Evolutionary conservation across 2,329 filamentous ascomycete genomes (phyloP), one percentile per base, ranked within the genome.

Genomic region (Beauveria sp.): DNA sequence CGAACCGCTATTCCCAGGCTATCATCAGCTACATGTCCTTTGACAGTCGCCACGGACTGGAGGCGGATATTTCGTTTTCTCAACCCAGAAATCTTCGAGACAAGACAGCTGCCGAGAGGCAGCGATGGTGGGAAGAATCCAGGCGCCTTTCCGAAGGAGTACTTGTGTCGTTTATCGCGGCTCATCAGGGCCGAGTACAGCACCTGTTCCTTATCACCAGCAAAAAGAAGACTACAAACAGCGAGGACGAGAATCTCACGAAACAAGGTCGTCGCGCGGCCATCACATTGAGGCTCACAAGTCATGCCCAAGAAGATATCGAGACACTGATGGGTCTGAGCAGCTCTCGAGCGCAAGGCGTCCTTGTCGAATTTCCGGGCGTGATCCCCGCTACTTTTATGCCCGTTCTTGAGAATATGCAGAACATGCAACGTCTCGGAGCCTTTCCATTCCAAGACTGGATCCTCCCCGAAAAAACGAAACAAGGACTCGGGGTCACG

Each of bases 41-140:
- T 55, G 22, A 22, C 28, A 28, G 41, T 18, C 58, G 50, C 28
- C 50, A 43, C n/a, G 50, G 50, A 10, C 22, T 60, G 20, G 57
- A 60, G 30, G 41, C 28, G n/a, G 16, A 22, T 16, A 48, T 60
- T 5, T 60, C 58, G 22, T 60, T 60, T 40, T 9, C 28, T 37
- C 41, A 54, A 22, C 50, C 50, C 9, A 14, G 3, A 20, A 48
- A n/a, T 22, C 26, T 54, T 18, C 58, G 43, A 40, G 41, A 28
- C 10, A 55, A 60, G 20, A 6, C 28, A 14, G 28, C n/a, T 5
- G n/a, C 41, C 2, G 58, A 60, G 22, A 48, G 50, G 28, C 50
- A 20, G n/a, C 41, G 50, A 46, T 60, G 58, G 58, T 60, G 50
- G 58, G 26, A 54, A 12, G 58, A 54, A 6, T 60, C 58, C 2